Conservation (phyloP, 805 yeast genomes). For the Candida ponderosae region DNA sequence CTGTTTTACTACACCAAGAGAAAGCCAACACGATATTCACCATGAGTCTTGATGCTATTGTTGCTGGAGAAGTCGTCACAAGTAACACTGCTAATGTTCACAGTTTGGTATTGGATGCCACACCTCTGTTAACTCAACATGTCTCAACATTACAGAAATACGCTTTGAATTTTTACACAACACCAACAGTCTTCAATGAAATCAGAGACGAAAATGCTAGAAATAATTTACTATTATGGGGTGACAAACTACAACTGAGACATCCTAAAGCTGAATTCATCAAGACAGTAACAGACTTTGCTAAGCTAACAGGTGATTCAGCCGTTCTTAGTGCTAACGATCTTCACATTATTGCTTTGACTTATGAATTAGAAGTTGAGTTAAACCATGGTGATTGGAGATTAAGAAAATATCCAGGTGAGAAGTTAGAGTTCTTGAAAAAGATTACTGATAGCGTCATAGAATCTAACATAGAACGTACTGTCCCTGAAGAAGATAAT, state of each 20-base stretch:
- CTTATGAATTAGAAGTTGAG: constrained; percentile 81
- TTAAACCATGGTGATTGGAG: constrained; percentile 61
- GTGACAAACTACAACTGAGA: constrained; percentile 55
- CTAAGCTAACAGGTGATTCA: constrained; percentile 86
- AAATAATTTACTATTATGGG: constrained; percentile 75
- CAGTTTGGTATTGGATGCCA: constrained; percentile 82
- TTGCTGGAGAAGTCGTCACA: no score
- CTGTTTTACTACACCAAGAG: no score
- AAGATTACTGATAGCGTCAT: constrained; percentile 5
- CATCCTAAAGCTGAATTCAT: constrained; percentile 70
- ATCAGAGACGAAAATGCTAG: constrained; percentile 82
- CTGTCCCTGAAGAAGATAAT: constrained; percentile 6
- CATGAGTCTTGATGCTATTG: no score
- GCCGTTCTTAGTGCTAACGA: constrained; percentile 85
- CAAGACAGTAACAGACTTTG: constrained; percentile 62
- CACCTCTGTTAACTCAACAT: constrained; percentile 85
- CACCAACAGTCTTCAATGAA: constrained; percentile 87
- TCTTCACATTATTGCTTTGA: constrained; percentile 84
- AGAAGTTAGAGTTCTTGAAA: constrained; percentile 21
- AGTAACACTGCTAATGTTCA: constrained; percentile 27
- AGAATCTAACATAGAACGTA: constrained; percentile 8
- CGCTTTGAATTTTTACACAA: constrained; percentile 72
- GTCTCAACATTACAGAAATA: constrained; percentile 62
- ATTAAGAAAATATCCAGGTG: constrained; percentile 69
- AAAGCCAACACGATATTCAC: no score